Evolutionary conservation across 495 filamentous ascomycete species (phyloP).

Genomic region (Penicillium psychrofluorescens): DNA sequence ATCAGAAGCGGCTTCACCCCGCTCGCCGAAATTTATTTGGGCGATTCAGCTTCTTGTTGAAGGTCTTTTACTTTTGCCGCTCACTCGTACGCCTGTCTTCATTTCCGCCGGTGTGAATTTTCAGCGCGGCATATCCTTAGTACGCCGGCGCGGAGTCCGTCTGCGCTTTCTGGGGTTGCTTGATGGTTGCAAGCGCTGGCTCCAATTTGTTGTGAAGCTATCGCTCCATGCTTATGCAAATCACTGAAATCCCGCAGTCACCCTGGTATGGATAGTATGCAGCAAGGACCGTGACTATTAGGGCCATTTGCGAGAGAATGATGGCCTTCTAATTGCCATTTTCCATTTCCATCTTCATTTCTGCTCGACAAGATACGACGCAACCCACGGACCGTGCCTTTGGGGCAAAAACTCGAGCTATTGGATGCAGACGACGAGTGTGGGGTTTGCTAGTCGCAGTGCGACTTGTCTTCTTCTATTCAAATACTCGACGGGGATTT

Average conservation of each 20-base stretch:
- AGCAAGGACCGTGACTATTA: conserved; percentile 17
- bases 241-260: conserved; percentile 25
- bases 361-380: conserved; percentile 1
- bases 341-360: conserved; percentile 7
- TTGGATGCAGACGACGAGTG: too few species aligned
- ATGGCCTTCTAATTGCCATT: conserved; percentile 18
- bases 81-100: too few species aligned
- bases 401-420: too few species aligned
- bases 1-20: too few species aligned
- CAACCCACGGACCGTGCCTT: too few species aligned
- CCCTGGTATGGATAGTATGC: conserved; percentile 27
- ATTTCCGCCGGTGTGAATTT: background rate
- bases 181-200: conserved; percentile 2
- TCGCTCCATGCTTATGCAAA: conserved; percentile 15
- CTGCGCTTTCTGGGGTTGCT: conserved; percentile 10
- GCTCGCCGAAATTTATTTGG: too few species aligned
- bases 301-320: conserved; percentile 22
- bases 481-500: too few species aligned
- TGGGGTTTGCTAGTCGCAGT: too few species aligned
- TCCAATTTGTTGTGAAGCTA: background rate
- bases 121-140: background rate
- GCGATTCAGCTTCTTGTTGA: too few species aligned
- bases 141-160: conserved; percentile 6
- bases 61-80: too few species aligned
- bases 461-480: too few species aligned